These are phyloP conservation scores for Schizophyllum amplum DNA, from an alignment of 1,284 basidiomycete species.

Conservation along the genomic window DNA sequence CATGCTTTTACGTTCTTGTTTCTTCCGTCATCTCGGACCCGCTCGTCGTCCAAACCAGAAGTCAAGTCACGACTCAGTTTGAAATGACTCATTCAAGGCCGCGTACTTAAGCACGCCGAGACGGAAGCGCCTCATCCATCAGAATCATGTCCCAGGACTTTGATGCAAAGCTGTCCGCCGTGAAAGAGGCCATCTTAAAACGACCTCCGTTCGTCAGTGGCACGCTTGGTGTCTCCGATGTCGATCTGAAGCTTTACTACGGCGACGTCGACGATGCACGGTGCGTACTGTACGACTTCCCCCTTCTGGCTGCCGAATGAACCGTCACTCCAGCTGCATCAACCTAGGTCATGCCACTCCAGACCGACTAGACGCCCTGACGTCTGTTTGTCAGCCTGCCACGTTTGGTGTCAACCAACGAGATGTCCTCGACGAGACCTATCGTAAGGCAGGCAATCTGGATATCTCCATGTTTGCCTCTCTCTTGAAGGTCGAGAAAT, in stretches of 20 bases:
- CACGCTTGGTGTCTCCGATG: background rate
- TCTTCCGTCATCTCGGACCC: too few relatives aligned
- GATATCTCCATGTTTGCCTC: background rate
- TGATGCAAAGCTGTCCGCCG: background rate
- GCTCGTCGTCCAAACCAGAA: too few relatives aligned
- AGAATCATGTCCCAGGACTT: background rate
- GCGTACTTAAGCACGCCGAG: too few relatives aligned
- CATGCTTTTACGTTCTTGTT: too few relatives aligned
- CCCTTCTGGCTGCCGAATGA: background rate
- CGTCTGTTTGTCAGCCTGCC: constrained; percentile 15
- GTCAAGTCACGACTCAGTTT: too few relatives aligned
- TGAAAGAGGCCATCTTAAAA: background rate
- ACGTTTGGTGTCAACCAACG: constrained; percentile 1
- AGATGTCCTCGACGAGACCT: constrained; percentile 6
- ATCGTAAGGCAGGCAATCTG: constrained; percentile 7
- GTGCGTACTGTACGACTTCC: background rate
- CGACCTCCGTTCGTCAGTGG: background rate
- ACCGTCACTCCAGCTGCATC: background rate
- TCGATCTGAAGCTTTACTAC: background rate
- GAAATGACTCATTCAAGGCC: too few relatives aligned
- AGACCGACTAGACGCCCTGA: background rate
- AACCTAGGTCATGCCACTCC: constrained; percentile 2
- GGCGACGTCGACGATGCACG: background rate
- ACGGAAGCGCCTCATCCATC: too few relatives aligned
- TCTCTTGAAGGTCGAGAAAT: constrained; percentile 3